Base-by-base conservation (phyloP, 192 early-diverging fungal genomes). In the Coemansia sp. region DNA sequence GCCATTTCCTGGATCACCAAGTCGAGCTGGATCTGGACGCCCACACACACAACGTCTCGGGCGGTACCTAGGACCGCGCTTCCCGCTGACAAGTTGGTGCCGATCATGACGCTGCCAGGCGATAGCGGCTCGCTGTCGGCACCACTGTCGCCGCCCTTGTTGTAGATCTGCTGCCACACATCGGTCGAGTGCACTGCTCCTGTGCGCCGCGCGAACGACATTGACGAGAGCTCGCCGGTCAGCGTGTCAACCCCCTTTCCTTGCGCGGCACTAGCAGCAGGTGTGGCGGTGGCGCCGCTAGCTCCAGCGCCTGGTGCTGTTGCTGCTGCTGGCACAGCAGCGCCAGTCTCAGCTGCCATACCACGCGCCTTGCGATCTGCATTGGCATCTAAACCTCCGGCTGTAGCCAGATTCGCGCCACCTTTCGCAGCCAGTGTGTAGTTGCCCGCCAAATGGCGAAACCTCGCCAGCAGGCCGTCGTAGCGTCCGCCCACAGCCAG, bases 1-100 rank as follows among this genome's bases (percentile, higher is more conserved):
- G 86, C 89, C 42, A 91, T 85, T 36, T 87, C 85, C 14, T 74
- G 76, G 31, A 92, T 85, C 27, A 91, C 80, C 68, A 89, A 87
- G 71, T 90, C 89, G 51, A 91, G 74, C 39, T 90, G 91, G 71
- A 96, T 92, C 73, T 94, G 93, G 39, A 92, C 90, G 10, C 96
- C 96, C 43, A 94, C 87, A 27, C 88, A 92, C 20, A 77, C 83
- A 8, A 85, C 83, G 43, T 71, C 77, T 17, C 68, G 69, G 2
- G 71, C 78, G 1, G 71, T 73, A 36, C 77, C 71, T 15, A 74
- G 61, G 4, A 67, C 76, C 8, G 76, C 72, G 47, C 71, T 80
- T 24, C 72, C 75, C 2, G 51, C 68, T 17, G 84, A 80, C 37
- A 75, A 58, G 40, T 69, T 70, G 9, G 77, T 79, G 32, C 77